Evolutionary conservation across 805 yeast species (phyloP).

Genomic region (Candida xiaguanensis): DNA sequence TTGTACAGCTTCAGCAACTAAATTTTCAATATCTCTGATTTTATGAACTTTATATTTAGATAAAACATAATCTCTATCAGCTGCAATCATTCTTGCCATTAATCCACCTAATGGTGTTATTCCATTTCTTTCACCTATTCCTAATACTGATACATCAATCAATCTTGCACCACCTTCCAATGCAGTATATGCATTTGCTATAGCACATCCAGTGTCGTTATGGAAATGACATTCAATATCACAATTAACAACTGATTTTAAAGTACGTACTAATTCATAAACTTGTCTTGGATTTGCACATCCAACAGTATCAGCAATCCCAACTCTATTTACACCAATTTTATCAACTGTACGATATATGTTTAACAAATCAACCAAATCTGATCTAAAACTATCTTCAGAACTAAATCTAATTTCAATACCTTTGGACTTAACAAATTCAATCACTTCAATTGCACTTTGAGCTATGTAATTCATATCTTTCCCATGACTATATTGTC

Average conservation of each 20-base stretch:
- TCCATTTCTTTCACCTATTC: constrained; percentile 99
- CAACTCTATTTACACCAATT: constrained; percentile 97
- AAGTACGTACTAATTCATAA: constrained; percentile 90
- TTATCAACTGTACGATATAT: constrained; percentile 95
- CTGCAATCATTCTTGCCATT: constrained; percentile 99
- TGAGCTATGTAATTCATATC: constrained; percentile 98
- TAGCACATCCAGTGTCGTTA: constrained; percentile 98
- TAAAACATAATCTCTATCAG: constrained; percentile 93
- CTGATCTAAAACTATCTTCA: constrained; percentile 97
- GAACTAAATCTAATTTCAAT: constrained; percentile 95
- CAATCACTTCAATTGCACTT: constrained; percentile 93
- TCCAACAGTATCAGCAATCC: constrained; percentile 99
- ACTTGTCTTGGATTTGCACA: constrained; percentile 99
- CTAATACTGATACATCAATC: constrained; percentile 92
- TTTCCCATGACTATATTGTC: constrained; percentile 95
- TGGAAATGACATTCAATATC: constrained; percentile 99
- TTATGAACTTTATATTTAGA: constrained; percentile 94
- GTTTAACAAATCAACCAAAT: constrained; percentile 89
- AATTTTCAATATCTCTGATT: constrained; percentile 89
- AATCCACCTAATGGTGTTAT: constrained; percentile 96
- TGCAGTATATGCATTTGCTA: constrained; percentile 97
- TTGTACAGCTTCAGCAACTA: constrained; percentile 96
- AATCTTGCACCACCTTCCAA: constrained; percentile 95
- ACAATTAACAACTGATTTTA: constrained; percentile 89
- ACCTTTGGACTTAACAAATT: constrained; percentile 94